phyloP scores from a whole-genome alignment of 331 rosid species.

The Stylosanthes scabra region DNA sequence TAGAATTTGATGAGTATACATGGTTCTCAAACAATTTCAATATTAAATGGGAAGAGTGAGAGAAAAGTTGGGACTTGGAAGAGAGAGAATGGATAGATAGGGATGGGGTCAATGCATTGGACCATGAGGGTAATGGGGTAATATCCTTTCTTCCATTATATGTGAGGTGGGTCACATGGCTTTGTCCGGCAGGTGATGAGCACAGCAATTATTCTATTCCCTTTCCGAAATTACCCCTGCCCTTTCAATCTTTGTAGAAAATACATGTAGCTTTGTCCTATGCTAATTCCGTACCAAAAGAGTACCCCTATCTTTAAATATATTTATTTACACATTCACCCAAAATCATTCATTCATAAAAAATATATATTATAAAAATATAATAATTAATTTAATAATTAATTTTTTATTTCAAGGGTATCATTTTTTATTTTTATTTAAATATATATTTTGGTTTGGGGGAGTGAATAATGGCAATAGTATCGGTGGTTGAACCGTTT shows the following conservation, averaged over 20 bases:
- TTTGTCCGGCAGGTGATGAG: conserved; percentile 54
- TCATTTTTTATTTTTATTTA: too few species aligned
- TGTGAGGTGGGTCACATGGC: conserved; percentile 68
- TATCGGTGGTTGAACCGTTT: not conserved
- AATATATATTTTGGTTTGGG: too few species aligned
- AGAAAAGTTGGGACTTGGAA: conserved; percentile 4
- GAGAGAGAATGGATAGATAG: conserved; percentile 23
- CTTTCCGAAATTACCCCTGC: not conserved
- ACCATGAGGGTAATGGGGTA: too few species aligned
- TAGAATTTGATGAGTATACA: too few species aligned
- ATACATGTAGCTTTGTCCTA: not conserved
- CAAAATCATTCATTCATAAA: too few species aligned
- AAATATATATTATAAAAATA: too few species aligned
- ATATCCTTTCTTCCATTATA: conserved; percentile 43
- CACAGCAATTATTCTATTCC: conserved; percentile 41
- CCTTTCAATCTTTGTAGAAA: too few species aligned
- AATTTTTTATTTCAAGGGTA: too few species aligned
- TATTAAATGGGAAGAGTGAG: conserved; percentile 21
- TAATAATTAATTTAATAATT: too few species aligned
- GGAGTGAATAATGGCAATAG: not conserved
- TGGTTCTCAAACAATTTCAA: too few species aligned
- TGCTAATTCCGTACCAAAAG: not conserved
- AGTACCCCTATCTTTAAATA: not conserved
- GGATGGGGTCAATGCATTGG: conserved; percentile 25
- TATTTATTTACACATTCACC: too few species aligned